Base-by-base conservation (phyloP, 768 basidiomycete species). In the Pleurotus tuber-regium region DNA sequence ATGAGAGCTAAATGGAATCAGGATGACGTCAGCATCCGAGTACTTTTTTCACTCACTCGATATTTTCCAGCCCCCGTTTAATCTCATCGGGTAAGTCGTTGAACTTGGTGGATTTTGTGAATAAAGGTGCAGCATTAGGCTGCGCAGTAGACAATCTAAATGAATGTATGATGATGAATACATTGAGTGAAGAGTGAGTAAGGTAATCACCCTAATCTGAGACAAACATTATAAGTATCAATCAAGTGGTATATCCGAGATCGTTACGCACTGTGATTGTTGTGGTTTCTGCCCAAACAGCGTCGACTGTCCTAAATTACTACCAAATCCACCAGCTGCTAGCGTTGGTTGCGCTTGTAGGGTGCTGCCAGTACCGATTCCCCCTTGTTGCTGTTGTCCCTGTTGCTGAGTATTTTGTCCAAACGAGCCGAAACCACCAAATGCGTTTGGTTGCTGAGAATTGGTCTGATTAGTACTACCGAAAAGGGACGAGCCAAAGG, bases 71-170 rank as follows among this genome's bases (percentile, higher is more conserved):
- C 3, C 67, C 72, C 54, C 68, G 82, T 66, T 82, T 87, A 18
- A 84, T 54, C 2, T 81, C 75, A 44, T 92, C 89, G 1, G 87
- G 83, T 3, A 92, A 67, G 62, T 92, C 90, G 49, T 92, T 92
- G 66, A 90, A 92, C 61, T 89, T 92, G 0, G 88, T 89, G 0
- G 74, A 68, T 61, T 76, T 80, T 4, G 72, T 70, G 57, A 84
- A 79, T 4, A 71, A 70, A 8, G 75, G 73, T 24, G 64, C 57
- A 24, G 52, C 54, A 33, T 58, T 57, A 6, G 53, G 38, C 11
- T 43, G 52, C 48, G 14, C 30, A 44, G 25, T 18, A 60, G 57
- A 50, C n/a, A n/a, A n/a, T n/a, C n/a, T n/a, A n/a, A 68, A 66
- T 26, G 51, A 23, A 38, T 33, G 44, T 47, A 40, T 24, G 21